These are phyloP conservation scores for Phytophthora citrophthora DNA, from an alignment of 352 stramenopile genomes.

Conservation along the genomic window DNA sequence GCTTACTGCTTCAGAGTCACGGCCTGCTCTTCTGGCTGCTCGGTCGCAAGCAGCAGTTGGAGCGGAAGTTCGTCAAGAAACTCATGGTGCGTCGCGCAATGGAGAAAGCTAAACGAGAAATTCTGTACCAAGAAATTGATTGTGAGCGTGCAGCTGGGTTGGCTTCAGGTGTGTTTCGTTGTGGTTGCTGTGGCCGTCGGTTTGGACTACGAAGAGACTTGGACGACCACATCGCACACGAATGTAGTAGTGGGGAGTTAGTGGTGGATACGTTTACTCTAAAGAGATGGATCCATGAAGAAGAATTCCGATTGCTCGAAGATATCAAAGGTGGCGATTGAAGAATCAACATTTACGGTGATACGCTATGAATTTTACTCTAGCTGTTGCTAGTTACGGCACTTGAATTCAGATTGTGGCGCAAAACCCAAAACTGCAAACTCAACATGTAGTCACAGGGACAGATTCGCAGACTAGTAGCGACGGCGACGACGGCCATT, in stretches of 20 bases:
- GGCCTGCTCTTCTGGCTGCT: slow-evolving; percentile 56
- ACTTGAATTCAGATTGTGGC: not conserved
- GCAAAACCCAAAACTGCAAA: no score
- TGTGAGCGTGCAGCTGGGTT: slow-evolving; percentile 1
- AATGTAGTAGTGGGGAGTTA: slow-evolving; percentile 21
- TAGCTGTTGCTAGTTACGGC: not conserved
- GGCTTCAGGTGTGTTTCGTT: slow-evolving; percentile 25
- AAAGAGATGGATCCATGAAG: slow-evolving; percentile 48
- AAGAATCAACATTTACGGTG: not conserved
- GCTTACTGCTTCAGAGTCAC: slow-evolving; percentile 48
- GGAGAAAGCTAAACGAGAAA: slow-evolving; percentile 34
- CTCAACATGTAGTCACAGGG: no score
- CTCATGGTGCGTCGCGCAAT: slow-evolving; percentile 39
- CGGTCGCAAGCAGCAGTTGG: slow-evolving; percentile 48
- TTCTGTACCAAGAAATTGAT: slow-evolving; percentile 24
- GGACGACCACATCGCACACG: slow-evolving; percentile 34
- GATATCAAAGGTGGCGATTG: slow-evolving; percentile 14
- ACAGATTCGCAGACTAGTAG: no score
- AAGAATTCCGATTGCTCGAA: slow-evolving; percentile 50
- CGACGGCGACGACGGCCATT: slow-evolving; percentile 12
- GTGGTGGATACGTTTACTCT: slow-evolving; percentile 50
- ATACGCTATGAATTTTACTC: not conserved
- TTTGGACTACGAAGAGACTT: slow-evolving; percentile 47
- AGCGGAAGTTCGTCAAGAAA: slow-evolving; percentile 65
- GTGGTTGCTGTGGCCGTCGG: slow-evolving; percentile 35